Percentiles rank a stretch among this genome's conserved stretches.
These are phyloP conservation scores for Psilocybe sp. DNA, from an alignment of 768 basidiomycete genomes.

Conservation along the genomic window DNA sequence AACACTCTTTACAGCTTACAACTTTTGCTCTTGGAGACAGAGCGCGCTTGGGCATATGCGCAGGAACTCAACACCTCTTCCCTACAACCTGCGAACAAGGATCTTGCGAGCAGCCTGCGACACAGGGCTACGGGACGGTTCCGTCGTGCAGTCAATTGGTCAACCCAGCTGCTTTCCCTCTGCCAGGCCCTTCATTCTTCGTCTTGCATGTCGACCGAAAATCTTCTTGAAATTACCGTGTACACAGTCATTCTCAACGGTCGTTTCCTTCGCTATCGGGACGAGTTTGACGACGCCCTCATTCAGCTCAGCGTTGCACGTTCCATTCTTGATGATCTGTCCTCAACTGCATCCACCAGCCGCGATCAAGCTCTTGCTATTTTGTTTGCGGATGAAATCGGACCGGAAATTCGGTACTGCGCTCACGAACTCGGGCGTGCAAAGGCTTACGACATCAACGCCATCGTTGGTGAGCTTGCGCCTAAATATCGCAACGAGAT, in stretches of 20 bases:
- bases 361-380: constrained; percentile 86
- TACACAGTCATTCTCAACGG: constrained; percentile 84
- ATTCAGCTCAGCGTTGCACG: constrained; percentile 79
- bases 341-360: constrained; percentile 61
- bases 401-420: constrained; percentile 88
- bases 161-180: constrained; percentile 71
- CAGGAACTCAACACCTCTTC: constrained; percentile 67
- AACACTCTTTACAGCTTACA: constrained; percentile 53
- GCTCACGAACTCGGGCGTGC: constrained; percentile 83
- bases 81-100: constrained; percentile 47
- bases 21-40: constrained; percentile 84
- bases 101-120: constrained; percentile 54
- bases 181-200: constrained; percentile 61
- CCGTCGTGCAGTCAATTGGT: constrained; percentile 76
- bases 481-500: constrained; percentile 54
- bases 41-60: constrained; percentile 89
- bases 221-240: constrained; percentile 65
- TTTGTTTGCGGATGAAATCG: constrained; percentile 81
- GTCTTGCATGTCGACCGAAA: constrained; percentile 51
- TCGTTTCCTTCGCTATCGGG: constrained; percentile 75
- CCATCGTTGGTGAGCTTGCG: constrained; percentile 64
- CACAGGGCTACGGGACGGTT: constrained; percentile 79
- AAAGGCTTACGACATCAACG: constrained; percentile 80
- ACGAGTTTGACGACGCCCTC: constrained; percentile 74
- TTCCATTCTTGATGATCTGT: constrained; percentile 66